Evolutionary conservation across 805 yeast species (phyloP), one percentile per base, ranked within the genome.

Genomic region (Teunomyces pallodes): DNA sequence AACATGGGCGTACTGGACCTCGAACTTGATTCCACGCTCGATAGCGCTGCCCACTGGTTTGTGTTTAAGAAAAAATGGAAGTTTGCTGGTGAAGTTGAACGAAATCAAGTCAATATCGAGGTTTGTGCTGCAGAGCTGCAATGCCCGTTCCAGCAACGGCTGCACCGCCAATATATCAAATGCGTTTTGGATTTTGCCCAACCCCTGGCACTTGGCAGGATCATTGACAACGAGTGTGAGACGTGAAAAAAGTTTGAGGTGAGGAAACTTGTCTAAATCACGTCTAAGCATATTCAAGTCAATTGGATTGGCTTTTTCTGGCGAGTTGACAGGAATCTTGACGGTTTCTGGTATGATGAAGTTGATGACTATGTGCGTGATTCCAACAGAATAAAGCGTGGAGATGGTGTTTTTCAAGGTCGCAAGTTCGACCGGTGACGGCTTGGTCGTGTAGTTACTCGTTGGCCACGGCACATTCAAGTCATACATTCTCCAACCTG

Each of bases 131-230:
- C 94, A 85, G 44, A 86, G 69, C 42, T 86, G 83, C 12, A 94
- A 70, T 4, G 90, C 87, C 61, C 83, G 85, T 61, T 94, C 99
- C 44, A 85, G 80, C 17, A 73, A 57, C 0, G 99, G 99, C 54
- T 83, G 79, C 1, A 92, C 84, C 0, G 97, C 88, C 6, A 94
- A 74, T 2, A 94, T 65, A 62, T 94, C 98, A 61, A 86, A 94
- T 9, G 71, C 63, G 46, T 65, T 68, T 50, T 66, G 69, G 64
- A 65, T 64, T 59, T 76, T 70, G 36, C 80, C 68, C 29, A 84
- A 65, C 24, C 80, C 81, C 56, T 85, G 92, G 38, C 87, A 82
- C 54, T 87, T 87, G 6, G 89, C 74, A 0, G 92, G 84, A 52
- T 90, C 97, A 51, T 82, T 87, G 8, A 91, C 77, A 9, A 82